phyloP scores from a whole-genome alignment of 208 protist species.

The Novymonas esmeraldas region DNA sequence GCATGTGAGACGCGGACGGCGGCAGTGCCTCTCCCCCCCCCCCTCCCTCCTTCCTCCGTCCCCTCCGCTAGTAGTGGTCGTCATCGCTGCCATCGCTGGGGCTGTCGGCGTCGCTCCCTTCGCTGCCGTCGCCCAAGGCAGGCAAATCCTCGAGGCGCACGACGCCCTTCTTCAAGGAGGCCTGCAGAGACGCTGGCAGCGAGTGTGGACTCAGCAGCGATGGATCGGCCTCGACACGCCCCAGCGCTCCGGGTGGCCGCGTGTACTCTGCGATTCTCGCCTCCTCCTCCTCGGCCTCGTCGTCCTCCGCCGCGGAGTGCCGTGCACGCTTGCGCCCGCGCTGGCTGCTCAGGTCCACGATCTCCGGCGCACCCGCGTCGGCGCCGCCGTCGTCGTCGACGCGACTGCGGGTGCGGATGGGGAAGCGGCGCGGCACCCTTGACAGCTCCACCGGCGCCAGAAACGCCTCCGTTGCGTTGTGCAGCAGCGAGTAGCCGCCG shows the following conservation, averaged over 20 bases:
- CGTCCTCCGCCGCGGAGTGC: neutral
- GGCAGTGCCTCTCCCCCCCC: too few relatives aligned
- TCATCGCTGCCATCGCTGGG: constrained; percentile 6
- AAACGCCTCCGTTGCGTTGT: constrained; percentile 49
- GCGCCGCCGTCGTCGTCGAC: neutral
- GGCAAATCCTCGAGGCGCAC: constrained; percentile 31
- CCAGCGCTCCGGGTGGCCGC: neutral
- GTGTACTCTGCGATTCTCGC: constrained; percentile 1
- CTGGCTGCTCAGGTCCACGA: constrained; percentile 19
- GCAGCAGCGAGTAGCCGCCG: constrained; percentile 68
- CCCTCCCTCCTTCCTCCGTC: too few relatives aligned
- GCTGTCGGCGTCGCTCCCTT: constrained; percentile 2
- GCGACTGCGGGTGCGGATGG: constrained; percentile 25
- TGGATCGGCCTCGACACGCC: constrained; percentile 5
- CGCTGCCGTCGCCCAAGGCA: constrained; percentile 3
- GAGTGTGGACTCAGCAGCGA: constrained; percentile 26
- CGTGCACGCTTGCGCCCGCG: constrained; percentile 1
- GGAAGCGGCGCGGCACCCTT: constrained; percentile 33
- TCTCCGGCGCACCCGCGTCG: constrained; percentile 1
- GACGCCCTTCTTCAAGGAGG: constrained; percentile 21
- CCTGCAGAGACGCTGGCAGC: constrained; percentile 24
- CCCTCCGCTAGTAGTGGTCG: too few relatives aligned
- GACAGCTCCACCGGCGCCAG: constrained; percentile 43
- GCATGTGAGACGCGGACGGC: neutral
- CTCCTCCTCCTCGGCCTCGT: constrained; percentile 7